Evolutionary conservation across 2,329 filamentous ascomycete genomes (phyloP).

Genomic region (Colletotrichum sp.): DNA sequence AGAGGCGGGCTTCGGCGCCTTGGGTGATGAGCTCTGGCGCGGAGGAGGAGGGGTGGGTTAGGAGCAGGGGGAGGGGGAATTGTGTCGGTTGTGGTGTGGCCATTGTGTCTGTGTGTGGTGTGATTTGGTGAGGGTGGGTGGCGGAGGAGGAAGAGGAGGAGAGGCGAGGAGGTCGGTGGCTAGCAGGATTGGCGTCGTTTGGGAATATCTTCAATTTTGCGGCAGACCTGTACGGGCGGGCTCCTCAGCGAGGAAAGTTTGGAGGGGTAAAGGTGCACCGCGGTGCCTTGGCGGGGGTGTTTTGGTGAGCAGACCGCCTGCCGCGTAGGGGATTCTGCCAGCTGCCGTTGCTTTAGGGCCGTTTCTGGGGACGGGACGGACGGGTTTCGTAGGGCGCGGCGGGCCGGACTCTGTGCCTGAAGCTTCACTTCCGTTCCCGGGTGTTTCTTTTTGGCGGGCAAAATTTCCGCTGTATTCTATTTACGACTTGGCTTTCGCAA

Average conservation of each 20-base stretch:
- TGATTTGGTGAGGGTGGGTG: background rate
- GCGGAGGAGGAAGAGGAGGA: background rate
- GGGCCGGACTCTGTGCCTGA: background rate
- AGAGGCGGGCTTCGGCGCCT: slow-evolving; percentile 94
- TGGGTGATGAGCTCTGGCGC: slow-evolving; percentile 79
- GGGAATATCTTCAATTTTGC: slow-evolving; percentile 17
- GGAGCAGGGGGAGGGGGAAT: slow-evolving; percentile 67
- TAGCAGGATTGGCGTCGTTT: background rate
- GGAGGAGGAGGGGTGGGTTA: slow-evolving; percentile 64
- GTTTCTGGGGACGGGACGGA: background rate
- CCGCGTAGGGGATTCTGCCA: background rate
- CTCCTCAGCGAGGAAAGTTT: background rate
- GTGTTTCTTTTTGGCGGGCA: background rate
- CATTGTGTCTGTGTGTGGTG: background rate
- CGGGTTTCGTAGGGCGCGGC: background rate
- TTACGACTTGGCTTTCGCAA: background rate
- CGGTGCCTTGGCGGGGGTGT: background rate
- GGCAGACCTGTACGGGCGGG: background rate
- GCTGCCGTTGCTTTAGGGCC: background rate
- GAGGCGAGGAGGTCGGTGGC: background rate
- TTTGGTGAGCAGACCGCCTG: background rate
- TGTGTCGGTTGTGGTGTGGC: background rate
- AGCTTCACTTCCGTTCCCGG: background rate
- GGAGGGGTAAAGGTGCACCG: background rate
- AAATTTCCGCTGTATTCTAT: background rate